phyloP scores from a whole-genome alignment of 495 filamentous ascomycete genomes.

The Xylaria curta region DNA sequence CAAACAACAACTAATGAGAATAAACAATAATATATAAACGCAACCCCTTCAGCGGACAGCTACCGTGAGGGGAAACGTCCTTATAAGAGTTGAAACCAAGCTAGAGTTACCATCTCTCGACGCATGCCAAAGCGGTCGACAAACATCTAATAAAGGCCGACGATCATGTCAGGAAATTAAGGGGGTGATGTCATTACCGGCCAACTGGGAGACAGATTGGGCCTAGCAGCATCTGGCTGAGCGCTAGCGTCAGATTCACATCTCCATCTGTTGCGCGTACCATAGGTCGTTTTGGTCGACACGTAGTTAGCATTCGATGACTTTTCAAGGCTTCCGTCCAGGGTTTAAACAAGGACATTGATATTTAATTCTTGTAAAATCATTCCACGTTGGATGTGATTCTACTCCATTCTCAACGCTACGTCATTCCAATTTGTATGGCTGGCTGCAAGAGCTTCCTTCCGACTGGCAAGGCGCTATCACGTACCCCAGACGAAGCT shows the following conservation, averaged over 20 bases:
- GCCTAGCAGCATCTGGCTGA: slow-evolving; percentile 16
- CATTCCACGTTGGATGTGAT: neutral
- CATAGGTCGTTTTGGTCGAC: neutral
- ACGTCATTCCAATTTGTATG: neutral
- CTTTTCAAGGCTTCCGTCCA: no score
- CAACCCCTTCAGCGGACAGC: neutral
- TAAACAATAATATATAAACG: slow-evolving; percentile 1
- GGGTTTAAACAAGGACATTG: neutral
- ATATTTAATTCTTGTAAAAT: neutral
- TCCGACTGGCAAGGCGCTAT: neutral
- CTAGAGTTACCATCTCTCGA: neutral
- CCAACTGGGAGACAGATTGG: neutral
- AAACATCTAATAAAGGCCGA: slow-evolving; percentile 18
- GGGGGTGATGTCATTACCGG: slow-evolving; percentile 24
- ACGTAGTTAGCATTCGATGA: neutral
- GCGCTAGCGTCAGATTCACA: slow-evolving; percentile 12
- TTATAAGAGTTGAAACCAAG: neutral
- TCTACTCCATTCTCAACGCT: neutral
- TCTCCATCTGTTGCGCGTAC: neutral
- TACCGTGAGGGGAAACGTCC: no score
- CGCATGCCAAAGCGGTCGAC: slow-evolving; percentile 11
- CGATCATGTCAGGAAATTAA: slow-evolving; percentile 13
- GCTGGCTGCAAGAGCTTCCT: neutral
- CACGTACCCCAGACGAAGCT: slow-evolving; percentile 15
- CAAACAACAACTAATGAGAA: neutral